These are phyloP conservation scores for Paraphoma sp. DNA, from an alignment of 2,329 filamentous ascomycete species.

Conservation along the genomic window DNA sequence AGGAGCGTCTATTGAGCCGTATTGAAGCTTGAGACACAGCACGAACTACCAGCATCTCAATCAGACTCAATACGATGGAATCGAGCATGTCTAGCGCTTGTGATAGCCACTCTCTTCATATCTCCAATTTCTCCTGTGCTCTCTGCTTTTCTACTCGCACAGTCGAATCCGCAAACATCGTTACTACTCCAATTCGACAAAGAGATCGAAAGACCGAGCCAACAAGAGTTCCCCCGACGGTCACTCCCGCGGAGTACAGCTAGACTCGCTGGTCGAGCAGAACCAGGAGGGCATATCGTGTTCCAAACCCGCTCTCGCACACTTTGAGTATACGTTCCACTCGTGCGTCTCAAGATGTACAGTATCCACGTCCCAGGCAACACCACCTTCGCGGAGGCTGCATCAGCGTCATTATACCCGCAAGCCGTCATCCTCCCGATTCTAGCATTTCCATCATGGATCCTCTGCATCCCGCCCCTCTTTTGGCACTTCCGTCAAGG, in stretches of 20 bases:
- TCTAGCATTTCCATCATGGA: conserved; percentile 57
- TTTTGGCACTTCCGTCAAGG: conserved; percentile 66
- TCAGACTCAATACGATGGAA: not conserved
- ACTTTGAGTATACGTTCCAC: not conserved
- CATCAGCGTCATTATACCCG: conserved; percentile 32
- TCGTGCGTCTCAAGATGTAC: not conserved
- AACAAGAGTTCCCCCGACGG: not conserved
- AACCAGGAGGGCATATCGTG: not conserved
- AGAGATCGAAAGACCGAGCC: not conserved
- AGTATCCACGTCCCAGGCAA: no score
- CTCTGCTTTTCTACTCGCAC: not conserved
- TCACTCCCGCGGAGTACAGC: not conserved
- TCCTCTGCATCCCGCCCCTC: conserved; percentile 64
- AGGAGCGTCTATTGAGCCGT: conserved; percentile 28
- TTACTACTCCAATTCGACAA: not conserved
- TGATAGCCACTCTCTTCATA: conserved; percentile 1
- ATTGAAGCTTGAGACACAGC: conserved; percentile 18
- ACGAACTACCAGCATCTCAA: not conserved
- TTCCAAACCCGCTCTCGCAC: not conserved
- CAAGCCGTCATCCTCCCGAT: conserved; percentile 54
- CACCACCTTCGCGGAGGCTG: no score
- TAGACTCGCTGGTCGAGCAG: conserved; percentile 6
- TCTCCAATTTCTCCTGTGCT: conserved; percentile 1
- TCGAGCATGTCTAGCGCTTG: not conserved
- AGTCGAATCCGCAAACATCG: not conserved